Evolutionary conservation across 495 filamentous ascomycete genomes (phyloP).

Genomic region (Penicillium simplicissimum): DNA sequence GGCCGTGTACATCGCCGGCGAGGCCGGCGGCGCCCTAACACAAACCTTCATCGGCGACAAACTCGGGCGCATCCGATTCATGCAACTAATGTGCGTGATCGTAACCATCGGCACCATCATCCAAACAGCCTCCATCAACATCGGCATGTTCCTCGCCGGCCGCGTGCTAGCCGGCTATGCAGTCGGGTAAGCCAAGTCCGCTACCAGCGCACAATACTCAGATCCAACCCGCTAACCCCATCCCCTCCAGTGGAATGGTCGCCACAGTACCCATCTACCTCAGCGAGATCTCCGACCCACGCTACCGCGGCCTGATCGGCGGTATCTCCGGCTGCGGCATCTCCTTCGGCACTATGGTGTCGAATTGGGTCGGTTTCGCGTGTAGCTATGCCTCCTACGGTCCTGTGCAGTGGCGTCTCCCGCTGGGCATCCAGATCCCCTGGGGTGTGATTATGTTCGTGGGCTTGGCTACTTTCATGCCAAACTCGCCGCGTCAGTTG

Average conservation of each 20-base stretch:
- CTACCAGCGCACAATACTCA: not conserved
- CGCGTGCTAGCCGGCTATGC: constrained; percentile 56
- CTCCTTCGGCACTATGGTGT: constrained; percentile 58
- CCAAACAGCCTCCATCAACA: constrained; percentile 58
- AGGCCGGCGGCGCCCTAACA: constrained; percentile 52
- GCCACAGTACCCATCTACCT: constrained; percentile 61
- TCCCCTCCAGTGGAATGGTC: constrained; percentile 46
- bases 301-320: constrained; percentile 56
- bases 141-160: constrained; percentile 61
- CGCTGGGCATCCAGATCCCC: constrained; percentile 58
- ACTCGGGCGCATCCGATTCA: constrained; percentile 59
- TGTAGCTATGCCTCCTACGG: constrained; percentile 58
- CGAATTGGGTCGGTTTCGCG: constrained; percentile 60
- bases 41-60: constrained; percentile 57
- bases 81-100: constrained; percentile 58
- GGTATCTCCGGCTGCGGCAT: constrained; percentile 61
- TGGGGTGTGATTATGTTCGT: constrained; percentile 60
- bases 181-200: constrained; percentile 44
- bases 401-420: constrained; percentile 56
- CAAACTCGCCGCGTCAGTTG: constrained; percentile 57
- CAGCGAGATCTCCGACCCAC: constrained; percentile 56
- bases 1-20: constrained; percentile 61
- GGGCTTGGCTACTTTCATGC: constrained; percentile 59
- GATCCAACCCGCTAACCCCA: not conserved
- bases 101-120: constrained; percentile 58